Conservation (phyloP, 768 basidiomycete genomes). For the Trametes sanguinea region DNA sequence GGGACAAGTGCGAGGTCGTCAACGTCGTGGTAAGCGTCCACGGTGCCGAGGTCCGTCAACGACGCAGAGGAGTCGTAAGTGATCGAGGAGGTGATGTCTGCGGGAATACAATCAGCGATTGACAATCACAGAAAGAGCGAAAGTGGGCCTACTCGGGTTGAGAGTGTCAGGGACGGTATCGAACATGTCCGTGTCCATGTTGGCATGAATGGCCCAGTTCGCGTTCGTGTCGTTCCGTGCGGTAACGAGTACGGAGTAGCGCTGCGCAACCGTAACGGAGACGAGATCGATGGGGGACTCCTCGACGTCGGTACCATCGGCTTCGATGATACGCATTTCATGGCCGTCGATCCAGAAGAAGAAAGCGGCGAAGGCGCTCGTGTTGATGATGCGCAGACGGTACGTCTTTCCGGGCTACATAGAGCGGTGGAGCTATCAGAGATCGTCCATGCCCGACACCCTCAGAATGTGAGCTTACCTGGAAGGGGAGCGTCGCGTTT, state of each 20-base stretch:
- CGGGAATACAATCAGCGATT: not conserved
- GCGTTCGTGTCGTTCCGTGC: constrained; percentile 78
- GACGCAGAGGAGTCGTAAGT: constrained; percentile 63
- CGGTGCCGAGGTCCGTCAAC: constrained; percentile 52
- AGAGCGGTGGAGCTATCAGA: not conserved
- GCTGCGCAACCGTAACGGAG: constrained; percentile 81
- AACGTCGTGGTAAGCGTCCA: constrained; percentile 60
- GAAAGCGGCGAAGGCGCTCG: constrained; percentile 70
- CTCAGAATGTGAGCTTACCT: constrained; percentile 26
- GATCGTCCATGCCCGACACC: not conserved
- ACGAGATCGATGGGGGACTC: constrained; percentile 72
- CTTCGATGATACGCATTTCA: constrained; percentile 82
- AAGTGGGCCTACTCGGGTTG: constrained; percentile 61
- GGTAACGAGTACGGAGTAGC: constrained; percentile 90
- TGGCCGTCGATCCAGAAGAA: constrained; percentile 92
- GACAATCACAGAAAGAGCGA: not conserved
- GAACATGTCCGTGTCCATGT: constrained; percentile 92
- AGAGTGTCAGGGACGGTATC: constrained; percentile 74
- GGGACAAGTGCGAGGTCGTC: constrained; percentile 75
- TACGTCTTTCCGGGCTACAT: constrained; percentile 81
- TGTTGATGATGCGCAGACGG: constrained; percentile 85
- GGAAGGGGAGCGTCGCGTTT: constrained; percentile 82
- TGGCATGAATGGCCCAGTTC: constrained; percentile 90
- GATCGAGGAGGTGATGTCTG: constrained; percentile 83
- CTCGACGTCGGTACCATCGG: constrained; percentile 80